These are phyloP conservation scores for Yamadazyma sp. DNA, from an alignment of 1,139 yeast genomes.

Conservation along the genomic window DNA sequence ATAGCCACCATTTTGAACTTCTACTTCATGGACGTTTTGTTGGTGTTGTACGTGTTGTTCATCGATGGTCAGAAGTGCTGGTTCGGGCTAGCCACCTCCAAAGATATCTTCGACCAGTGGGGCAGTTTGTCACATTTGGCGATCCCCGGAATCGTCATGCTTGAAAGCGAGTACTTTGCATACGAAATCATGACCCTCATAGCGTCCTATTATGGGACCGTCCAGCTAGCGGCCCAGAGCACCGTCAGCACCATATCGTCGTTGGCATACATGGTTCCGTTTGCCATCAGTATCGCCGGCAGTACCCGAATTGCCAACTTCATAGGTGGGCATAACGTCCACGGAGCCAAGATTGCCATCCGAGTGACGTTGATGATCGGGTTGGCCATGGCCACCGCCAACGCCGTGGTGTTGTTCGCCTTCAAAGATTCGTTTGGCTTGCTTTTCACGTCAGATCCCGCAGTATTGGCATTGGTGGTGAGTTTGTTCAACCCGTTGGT, in stretches of 20 bases:
- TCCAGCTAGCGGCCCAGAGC: slow-evolving; percentile 84
- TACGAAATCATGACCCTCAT: slow-evolving; percentile 70
- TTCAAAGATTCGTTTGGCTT: slow-evolving; percentile 60
- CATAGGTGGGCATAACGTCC: slow-evolving; percentile 73
- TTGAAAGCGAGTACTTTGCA: slow-evolving; percentile 72
- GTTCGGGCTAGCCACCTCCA: slow-evolving; percentile 54
- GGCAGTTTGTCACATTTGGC: slow-evolving; percentile 58
- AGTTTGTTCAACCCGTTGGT: slow-evolving; percentile 65
- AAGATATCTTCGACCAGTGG: slow-evolving; percentile 60
- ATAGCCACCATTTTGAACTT: slow-evolving; percentile 69
- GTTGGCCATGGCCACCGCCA: slow-evolving; percentile 53
- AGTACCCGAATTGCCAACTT: slow-evolving; percentile 87
- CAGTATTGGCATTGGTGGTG: slow-evolving; percentile 52
- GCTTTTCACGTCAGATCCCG: slow-evolving; percentile 68
- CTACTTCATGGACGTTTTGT: slow-evolving; percentile 62
- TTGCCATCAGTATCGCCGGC: slow-evolving; percentile 84
- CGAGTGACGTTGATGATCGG: slow-evolving; percentile 64
- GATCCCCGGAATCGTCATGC: slow-evolving; percentile 71
- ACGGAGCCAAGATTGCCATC: slow-evolving; percentile 64
- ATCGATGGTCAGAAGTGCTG: slow-evolving; percentile 73
- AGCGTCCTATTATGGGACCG: slow-evolving; percentile 80
- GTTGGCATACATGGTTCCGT: slow-evolving; percentile 80
- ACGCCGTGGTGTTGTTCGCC: slow-evolving; percentile 52
- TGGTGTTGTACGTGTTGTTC: slow-evolving; percentile 53
- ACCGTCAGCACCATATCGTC: slow-evolving; percentile 83